These are phyloP conservation scores for Papilionanthe hybrid DNA, from an alignment of 116 monocot species.

Conservation along the genomic window DNA sequence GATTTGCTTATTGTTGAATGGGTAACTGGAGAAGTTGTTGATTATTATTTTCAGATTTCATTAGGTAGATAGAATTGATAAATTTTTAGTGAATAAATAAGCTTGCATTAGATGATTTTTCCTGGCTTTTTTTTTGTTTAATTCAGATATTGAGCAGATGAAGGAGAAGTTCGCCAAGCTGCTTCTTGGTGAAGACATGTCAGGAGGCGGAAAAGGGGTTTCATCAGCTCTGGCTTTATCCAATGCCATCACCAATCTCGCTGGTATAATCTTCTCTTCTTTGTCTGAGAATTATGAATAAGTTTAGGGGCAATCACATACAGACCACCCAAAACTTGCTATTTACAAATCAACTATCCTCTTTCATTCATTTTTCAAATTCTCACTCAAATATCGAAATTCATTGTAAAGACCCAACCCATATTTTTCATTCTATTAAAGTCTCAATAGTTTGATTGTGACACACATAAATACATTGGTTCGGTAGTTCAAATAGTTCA, in stretches of 20 bases:
- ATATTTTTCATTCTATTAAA: too few species aligned
- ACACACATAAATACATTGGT: too few species aligned
- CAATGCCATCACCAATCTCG: slow-evolving; percentile 88
- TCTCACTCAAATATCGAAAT: too few species aligned
- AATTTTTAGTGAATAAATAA: not conserved
- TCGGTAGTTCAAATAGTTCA: too few species aligned
- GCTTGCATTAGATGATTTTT: not conserved
- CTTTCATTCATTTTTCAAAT: too few species aligned
- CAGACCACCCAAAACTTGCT: too few species aligned
- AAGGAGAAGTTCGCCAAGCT: slow-evolving; percentile 86
- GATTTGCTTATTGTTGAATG: not conserved
- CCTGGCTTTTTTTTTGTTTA: not conserved
- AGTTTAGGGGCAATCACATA: too few species aligned
- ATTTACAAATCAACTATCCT: too few species aligned
- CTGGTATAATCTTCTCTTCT: slow-evolving; percentile 32
- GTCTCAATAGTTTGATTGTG: too few species aligned
- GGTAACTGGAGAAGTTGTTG: not conserved
- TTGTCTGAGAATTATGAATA: not conserved
- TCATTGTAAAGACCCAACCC: too few species aligned
- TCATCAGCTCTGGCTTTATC: slow-evolving; percentile 84
- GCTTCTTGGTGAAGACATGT: slow-evolving; percentile 91
- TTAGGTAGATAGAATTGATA: not conserved
- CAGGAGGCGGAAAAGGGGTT: slow-evolving; percentile 82
- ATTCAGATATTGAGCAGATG: slow-evolving; percentile 65
- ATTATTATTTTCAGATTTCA: not conserved